Percentiles rank a stretch among this genome's conserved stretches.
Conservation (phyloP, 768 basidiomycete genomes). For the Leccinum obscurum region DNA sequence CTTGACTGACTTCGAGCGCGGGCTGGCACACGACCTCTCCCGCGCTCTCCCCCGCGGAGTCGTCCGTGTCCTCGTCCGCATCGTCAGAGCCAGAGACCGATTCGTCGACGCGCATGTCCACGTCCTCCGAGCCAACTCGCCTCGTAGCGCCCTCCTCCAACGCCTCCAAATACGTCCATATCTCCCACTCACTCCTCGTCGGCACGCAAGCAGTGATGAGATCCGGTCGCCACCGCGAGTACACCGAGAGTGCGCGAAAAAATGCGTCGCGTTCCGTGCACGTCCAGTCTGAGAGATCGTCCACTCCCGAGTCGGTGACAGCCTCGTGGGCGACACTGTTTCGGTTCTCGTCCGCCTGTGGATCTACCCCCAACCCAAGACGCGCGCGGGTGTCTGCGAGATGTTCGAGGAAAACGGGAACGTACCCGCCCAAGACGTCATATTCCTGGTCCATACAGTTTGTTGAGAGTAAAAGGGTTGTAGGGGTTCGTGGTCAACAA, state of each 20-base stretch:
- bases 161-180: slow-evolving; percentile 62
- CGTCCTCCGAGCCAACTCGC: slow-evolving; percentile 9
- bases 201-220: slow-evolving; percentile 68
- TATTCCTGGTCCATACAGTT: slow-evolving; percentile 15
- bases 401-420: slow-evolving; percentile 29
- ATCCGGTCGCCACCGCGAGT: slow-evolving; percentile 77
- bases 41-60: not conserved
- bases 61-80: not conserved
- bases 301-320: not conserved
- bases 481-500: slow-evolving; percentile 3
- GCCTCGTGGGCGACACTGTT: not conserved
- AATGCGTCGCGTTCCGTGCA: slow-evolving; percentile 65
- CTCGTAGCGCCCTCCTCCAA: slow-evolving; percentile 38
- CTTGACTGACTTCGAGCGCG: slow-evolving; percentile 39
- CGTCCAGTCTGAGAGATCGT: slow-evolving; percentile 49
- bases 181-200: slow-evolving; percentile 66
- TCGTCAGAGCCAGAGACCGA: slow-evolving; percentile 3
- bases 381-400: slow-evolving; percentile 26
- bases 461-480: not conserved
- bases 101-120: not conserved
- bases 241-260: slow-evolving; percentile 64
- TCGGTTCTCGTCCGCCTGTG: not conserved
- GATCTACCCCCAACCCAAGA: slow-evolving; percentile 10
- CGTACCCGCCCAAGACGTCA: slow-evolving; percentile 22
- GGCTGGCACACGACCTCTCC: slow-evolving; percentile 17